Evolutionary conservation across 805 yeast species (phyloP), one percentile per base, ranked within the genome.

Genomic region (Pichia membranifaciens): DNA sequence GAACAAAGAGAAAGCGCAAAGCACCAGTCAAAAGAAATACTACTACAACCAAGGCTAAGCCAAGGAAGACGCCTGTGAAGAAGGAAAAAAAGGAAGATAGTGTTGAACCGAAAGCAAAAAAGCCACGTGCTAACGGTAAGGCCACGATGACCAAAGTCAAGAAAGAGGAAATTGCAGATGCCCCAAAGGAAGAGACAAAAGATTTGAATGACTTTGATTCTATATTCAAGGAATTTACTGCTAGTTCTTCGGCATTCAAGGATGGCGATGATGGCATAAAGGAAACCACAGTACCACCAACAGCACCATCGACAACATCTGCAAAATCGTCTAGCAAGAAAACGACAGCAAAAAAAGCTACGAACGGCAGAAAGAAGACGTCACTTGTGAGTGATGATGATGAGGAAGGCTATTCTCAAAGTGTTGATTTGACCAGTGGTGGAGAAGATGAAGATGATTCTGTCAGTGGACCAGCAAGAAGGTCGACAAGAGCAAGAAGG

Each of bases 1-100:
- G 61, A 25, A 33, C 45, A 17, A 67, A 65, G 54, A 59, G 65
- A 17, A 62, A 59, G 45, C 58, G 60, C 12, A 64, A 58, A 43
- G 45, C 50, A 9, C 41, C 54, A 3, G 36, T 29, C n/a, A 73
- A 13, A 96, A 89, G 22, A 22, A 38, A 38, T 6, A 17, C 21
- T 10, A 25, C 17, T 18, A 9, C n/a, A 6, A 12, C 41, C 28
- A 38, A 22, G 5, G 18, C 7, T 12, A 36, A 36, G 17, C 32
- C 23, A n/a, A 38, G 62, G 74, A 73, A 47, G 74, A 73, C 48
- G 74, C 74, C 50, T 76, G 88, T 52, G 69, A 73, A 29, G 71
- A 75, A 36, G 34, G 45, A 21, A 3, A 41, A 43, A 34, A 43
- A 36, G 16, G 46, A 62, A 57, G 61, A 54, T 33, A 54, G 21